Conservation (phyloP, 2,329 filamentous ascomycete genomes). For the Acephala macrosclerotiorum region DNA sequence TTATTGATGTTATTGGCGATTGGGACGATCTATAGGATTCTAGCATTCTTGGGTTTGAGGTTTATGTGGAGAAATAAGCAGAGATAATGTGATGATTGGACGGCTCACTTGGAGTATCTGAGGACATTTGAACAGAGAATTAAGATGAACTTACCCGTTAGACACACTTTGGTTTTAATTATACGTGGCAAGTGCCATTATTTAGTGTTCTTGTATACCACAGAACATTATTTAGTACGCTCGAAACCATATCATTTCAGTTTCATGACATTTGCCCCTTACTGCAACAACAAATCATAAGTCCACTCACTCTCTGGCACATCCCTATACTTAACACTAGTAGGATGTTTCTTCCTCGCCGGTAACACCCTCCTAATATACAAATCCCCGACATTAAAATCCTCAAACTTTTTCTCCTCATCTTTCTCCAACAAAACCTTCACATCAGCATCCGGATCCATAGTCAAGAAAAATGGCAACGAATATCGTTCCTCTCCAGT, state of each 20-base stretch:
- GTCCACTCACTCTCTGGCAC: slow-evolving; percentile 46
- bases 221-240: too few relatives aligned
- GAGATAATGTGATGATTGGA: slow-evolving; percentile 23
- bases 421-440: slow-evolving; percentile 35
- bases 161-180: too few relatives aligned
- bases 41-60: slow-evolving; percentile 52
- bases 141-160: too few relatives aligned
- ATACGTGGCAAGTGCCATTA: background rate
- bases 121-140: background rate
- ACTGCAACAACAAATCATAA: slow-evolving; percentile 41
- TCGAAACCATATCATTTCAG: too few relatives aligned
- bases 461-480: slow-evolving; percentile 21
- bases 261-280: too few relatives aligned
- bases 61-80: slow-evolving; percentile 40
- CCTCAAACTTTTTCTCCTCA: slow-evolving; percentile 35
- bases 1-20: slow-evolving; percentile 52
- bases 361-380: slow-evolving; percentile 46
- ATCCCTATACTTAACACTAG: slow-evolving; percentile 46
- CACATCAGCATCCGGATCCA: slow-evolving; percentile 36
- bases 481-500: slow-evolving; percentile 21
- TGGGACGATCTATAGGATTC: slow-evolving; percentile 52
- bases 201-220: too few relatives aligned
- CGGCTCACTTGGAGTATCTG: too few relatives aligned
- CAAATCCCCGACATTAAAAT: slow-evolving; percentile 44
- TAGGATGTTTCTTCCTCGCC: slow-evolving; percentile 47